These are phyloP conservation scores for Kodamaea leandrae DNA, from an alignment of 805 yeast species.

Conservation along the genomic window DNA sequence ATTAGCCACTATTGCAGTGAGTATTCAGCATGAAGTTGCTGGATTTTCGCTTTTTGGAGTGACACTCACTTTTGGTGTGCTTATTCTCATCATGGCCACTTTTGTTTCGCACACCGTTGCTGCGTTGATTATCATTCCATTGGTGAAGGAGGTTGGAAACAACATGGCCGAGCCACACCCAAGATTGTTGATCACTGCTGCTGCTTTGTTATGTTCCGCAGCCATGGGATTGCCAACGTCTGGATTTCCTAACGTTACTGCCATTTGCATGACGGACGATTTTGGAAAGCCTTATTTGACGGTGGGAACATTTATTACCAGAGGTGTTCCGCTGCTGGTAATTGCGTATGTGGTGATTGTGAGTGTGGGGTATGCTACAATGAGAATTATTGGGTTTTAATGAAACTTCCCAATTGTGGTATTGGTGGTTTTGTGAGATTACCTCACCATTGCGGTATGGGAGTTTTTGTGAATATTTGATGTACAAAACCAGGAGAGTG, in stretches of 20 bases:
- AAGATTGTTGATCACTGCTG: constrained; percentile 39
- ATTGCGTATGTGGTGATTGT: constrained; percentile 35
- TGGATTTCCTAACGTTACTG: constrained; percentile 45
- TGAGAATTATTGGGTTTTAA: constrained; percentile 21
- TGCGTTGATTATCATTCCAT: constrained; percentile 41
- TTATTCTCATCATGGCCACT: constrained; percentile 41
- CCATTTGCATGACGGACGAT: constrained; percentile 43
- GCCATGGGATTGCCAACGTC: constrained; percentile 47
- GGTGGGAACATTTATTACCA: constrained; percentile 40
- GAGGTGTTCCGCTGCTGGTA: constrained; percentile 42
- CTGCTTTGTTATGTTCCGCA: constrained; percentile 41
- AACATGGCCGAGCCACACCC: constrained; percentile 38
- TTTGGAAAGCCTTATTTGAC: constrained; percentile 40
- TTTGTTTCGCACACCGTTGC: constrained; percentile 47
- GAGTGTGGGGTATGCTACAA: constrained; percentile 41
- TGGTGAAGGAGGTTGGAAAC: constrained; percentile 41
- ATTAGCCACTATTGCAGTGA: constrained; percentile 69
- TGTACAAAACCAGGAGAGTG: too few species aligned
- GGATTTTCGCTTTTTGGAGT: constrained; percentile 71
- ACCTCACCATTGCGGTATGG: too few species aligned
- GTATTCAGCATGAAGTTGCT: constrained; percentile 64
- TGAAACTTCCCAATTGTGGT: too few species aligned
- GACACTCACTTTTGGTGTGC: constrained; percentile 58
- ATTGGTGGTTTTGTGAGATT: too few species aligned
- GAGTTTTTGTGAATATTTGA: too few species aligned